phyloP scores from a whole-genome alignment of 495 filamentous ascomycete genomes.

The Penicillium taxi region DNA sequence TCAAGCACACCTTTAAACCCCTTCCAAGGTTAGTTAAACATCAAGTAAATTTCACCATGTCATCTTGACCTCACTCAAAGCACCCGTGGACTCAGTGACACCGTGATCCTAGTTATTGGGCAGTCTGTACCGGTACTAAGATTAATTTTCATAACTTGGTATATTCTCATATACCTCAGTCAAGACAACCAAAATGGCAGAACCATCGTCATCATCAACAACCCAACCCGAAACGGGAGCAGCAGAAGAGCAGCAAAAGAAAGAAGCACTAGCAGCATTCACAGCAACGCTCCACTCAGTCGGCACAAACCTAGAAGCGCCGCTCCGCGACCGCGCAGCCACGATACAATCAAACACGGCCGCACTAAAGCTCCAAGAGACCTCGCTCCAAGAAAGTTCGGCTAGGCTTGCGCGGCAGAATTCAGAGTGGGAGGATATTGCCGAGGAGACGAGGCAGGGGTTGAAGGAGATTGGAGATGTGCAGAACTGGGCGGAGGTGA shows the following conservation, averaged over 20 bases:
- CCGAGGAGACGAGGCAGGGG: slow-evolving; percentile 57
- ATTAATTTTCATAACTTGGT: no score
- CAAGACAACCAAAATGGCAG: background rate
- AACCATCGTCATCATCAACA: slow-evolving; percentile 1
- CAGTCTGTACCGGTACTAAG: no score
- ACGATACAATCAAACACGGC: slow-evolving; percentile 65
- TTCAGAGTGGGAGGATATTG: slow-evolving; percentile 59
- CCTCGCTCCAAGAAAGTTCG: slow-evolving; percentile 56
- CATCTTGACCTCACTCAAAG: no score
- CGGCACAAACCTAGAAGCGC: slow-evolving; percentile 56
- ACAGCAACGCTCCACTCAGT: slow-evolving; percentile 71
- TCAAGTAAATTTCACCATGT: no score
- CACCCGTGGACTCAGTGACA: no score
- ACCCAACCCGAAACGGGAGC: background rate
- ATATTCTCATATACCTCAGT: slow-evolving; percentile 1
- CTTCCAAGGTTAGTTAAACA: no score
- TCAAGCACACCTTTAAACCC: no score
- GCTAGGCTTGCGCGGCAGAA: slow-evolving; percentile 62
- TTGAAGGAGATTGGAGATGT: slow-evolving; percentile 92
- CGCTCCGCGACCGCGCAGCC: slow-evolving; percentile 65
- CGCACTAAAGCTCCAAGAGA: slow-evolving; percentile 64
- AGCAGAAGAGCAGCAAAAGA: slow-evolving; percentile 15
- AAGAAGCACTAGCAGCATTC: slow-evolving; percentile 67
- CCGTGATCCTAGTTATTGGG: no score
- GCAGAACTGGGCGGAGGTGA: slow-evolving; percentile 96